These are phyloP conservation scores for Exophiala xenobiotica DNA, from an alignment of 2,329 filamentous ascomycete genomes.

Conservation along the genomic window DNA sequence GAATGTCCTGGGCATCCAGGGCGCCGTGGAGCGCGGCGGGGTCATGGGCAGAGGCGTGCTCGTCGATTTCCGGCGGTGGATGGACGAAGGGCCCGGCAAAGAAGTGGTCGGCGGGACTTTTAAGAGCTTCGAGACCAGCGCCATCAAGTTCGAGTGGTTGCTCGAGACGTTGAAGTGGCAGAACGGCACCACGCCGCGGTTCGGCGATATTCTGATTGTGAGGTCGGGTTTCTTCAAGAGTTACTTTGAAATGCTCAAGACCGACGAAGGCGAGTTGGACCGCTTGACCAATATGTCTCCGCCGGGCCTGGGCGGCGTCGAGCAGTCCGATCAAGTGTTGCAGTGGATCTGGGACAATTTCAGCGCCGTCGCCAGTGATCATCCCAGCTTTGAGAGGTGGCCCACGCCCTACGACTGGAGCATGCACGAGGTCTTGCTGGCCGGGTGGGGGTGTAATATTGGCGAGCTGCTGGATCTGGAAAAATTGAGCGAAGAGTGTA, in stretches of 20 bases:
- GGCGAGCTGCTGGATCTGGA: slow-evolving; percentile 43
- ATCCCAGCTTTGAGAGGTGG: slow-evolving; percentile 36
- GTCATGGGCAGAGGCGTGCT: slow-evolving; percentile 51
- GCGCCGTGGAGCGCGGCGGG: slow-evolving; percentile 39
- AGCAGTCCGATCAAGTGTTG: slow-evolving; percentile 36
- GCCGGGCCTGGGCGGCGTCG: slow-evolving; percentile 33
- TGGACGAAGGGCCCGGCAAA: slow-evolving; percentile 34
- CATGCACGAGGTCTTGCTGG: slow-evolving; percentile 34
- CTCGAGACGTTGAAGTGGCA: slow-evolving; percentile 28
- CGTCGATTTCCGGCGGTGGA: slow-evolving; percentile 47
- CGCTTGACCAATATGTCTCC: slow-evolving; percentile 22
- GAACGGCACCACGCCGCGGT: slow-evolving; percentile 26
- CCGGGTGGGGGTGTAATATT: slow-evolving; percentile 35
- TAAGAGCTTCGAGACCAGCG: slow-evolving; percentile 39
- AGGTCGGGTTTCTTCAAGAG: slow-evolving; percentile 32
- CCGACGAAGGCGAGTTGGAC: slow-evolving; percentile 23
- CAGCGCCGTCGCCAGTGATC: slow-evolving; percentile 37
- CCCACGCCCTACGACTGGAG: slow-evolving; percentile 28
- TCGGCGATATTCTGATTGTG: slow-evolving; percentile 34
- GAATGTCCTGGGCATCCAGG: slow-evolving; percentile 33
- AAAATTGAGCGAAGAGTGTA: slow-evolving; percentile 40
- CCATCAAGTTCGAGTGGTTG: slow-evolving; percentile 33
- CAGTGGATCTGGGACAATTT: slow-evolving; percentile 40
- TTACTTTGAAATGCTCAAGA: slow-evolving; percentile 25
- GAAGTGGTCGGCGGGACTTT: slow-evolving; percentile 20